Conservation (phyloP, 148 eudicot species). For the Pouteria glomerata region DNA sequence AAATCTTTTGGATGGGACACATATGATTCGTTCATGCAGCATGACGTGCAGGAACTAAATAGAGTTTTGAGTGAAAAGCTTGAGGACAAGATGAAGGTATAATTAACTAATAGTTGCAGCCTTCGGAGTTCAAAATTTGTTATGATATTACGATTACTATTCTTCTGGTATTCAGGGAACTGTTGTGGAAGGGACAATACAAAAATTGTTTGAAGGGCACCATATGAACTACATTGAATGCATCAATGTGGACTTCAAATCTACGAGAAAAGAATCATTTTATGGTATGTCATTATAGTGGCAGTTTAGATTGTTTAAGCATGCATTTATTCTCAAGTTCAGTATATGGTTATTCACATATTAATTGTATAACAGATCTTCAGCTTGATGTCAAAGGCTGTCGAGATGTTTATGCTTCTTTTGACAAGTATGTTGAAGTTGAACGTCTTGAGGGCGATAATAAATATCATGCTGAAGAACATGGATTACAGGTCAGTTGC, state of each 20-base stretch:
- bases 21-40: constrained; percentile 98
- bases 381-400: constrained; percentile 99
- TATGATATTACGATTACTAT: background rate
- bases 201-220: constrained; percentile 91
- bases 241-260: constrained; percentile 87
- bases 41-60: constrained; percentile 96
- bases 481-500: constrained; percentile 76
- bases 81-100: constrained; percentile 98
- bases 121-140: background rate
- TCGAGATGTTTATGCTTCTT: constrained; percentile 90
- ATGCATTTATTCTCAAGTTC: constrained; percentile 4
- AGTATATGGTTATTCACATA: background rate
- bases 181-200: constrained; percentile 98
- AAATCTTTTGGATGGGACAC: constrained; percentile 99
- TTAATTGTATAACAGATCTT: constrained; percentile 47
- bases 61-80: constrained; percentile 92
- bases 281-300: constrained; percentile 51
- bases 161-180: constrained; percentile 72
- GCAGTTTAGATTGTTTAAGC: constrained; percentile 4
- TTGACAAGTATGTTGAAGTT: constrained; percentile 97
- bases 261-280: constrained; percentile 93
- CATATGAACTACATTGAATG: constrained; percentile 97
- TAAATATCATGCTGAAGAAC: constrained; percentile 82
- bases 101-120: background rate
- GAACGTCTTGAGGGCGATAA: constrained; percentile 96